phyloP scores from a whole-genome alignment of 2,329 filamentous ascomycete genomes.

The Arthrobotrys megalospora region DNA sequence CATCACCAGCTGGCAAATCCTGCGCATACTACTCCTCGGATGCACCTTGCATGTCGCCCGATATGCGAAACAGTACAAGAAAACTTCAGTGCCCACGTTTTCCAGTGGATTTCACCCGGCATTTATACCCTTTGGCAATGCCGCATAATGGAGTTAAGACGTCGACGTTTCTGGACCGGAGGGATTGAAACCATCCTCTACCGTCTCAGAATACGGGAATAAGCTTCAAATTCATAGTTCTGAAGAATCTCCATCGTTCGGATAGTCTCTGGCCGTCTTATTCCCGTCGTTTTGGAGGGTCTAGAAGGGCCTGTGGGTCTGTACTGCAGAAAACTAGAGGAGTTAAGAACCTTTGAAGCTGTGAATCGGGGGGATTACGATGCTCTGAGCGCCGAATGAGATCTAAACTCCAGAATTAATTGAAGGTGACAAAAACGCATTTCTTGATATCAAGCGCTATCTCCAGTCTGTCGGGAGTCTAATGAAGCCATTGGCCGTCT shows the following conservation, averaged over 20 bases:
- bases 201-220: background rate
- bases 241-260: slow-evolving; percentile 16
- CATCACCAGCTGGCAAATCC: too few relatives aligned
- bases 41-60: background rate
- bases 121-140: slow-evolving; percentile 41
- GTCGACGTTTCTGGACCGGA: background rate
- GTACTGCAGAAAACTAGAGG: background rate
- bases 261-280: slow-evolving; percentile 24
- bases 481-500: background rate
- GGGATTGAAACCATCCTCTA: slow-evolving; percentile 14
- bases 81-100: too few relatives aligned
- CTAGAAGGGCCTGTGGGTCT: slow-evolving; percentile 27
- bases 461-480: background rate
- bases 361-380: background rate
- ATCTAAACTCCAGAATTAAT: background rate
- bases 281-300: background rate
- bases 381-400: background rate
- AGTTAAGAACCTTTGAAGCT: background rate
- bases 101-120: background rate
- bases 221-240: background rate
- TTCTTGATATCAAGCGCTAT: background rate
- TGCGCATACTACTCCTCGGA: background rate
- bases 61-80: background rate
- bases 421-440: slow-evolving; percentile 7
- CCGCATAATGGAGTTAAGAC: slow-evolving; percentile 26